phyloP scores from a whole-genome alignment of 192 early-diverging fungal genomes.

The Umbelopsis isabellina region DNA sequence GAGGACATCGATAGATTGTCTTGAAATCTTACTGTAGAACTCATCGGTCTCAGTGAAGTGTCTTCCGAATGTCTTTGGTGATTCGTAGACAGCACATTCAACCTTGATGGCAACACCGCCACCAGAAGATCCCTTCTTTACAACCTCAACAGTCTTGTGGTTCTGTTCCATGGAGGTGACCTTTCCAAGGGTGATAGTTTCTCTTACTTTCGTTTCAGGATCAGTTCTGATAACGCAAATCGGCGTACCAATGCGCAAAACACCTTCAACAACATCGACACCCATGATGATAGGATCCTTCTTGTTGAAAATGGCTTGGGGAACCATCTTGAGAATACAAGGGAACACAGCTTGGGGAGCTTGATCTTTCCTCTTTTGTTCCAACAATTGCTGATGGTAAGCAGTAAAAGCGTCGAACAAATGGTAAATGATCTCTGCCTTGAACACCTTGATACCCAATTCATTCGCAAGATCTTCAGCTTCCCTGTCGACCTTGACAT shows the following conservation, averaged over 20 bases:
- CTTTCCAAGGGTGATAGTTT: conserved; percentile 80
- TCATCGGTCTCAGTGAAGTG: conserved; percentile 88
- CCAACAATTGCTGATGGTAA: conserved; percentile 75
- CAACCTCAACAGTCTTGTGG: conserved; percentile 79
- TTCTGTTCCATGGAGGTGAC: conserved; percentile 93
- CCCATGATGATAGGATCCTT: conserved; percentile 94
- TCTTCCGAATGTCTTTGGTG: conserved; percentile 88
- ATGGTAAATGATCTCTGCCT: conserved; percentile 98
- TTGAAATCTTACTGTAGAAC: conserved; percentile 81
- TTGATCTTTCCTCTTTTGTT: conserved; percentile 86
- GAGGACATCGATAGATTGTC: conserved; percentile 91
- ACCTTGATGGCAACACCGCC: conserved; percentile 92
- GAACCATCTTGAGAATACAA: conserved; percentile 87
- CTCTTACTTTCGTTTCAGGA: conserved; percentile 70
- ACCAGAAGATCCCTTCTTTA: conserved; percentile 80
- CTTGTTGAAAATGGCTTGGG: conserved; percentile 92
- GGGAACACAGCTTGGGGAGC: conserved; percentile 95
- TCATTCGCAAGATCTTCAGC: conserved; percentile 91
- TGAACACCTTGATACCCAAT: conserved; percentile 89
- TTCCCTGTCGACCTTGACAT: conserved; percentile 90
- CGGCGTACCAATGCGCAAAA: conserved; percentile 87
- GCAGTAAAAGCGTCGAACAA: conserved; percentile 93
- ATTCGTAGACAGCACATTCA: conserved; percentile 82
- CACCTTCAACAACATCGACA: conserved; percentile 93
- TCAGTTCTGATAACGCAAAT: conserved; percentile 83